phyloP scores from a whole-genome alignment of 2,329 filamentous ascomycete species.

The Beauveria varroae region DNA sequence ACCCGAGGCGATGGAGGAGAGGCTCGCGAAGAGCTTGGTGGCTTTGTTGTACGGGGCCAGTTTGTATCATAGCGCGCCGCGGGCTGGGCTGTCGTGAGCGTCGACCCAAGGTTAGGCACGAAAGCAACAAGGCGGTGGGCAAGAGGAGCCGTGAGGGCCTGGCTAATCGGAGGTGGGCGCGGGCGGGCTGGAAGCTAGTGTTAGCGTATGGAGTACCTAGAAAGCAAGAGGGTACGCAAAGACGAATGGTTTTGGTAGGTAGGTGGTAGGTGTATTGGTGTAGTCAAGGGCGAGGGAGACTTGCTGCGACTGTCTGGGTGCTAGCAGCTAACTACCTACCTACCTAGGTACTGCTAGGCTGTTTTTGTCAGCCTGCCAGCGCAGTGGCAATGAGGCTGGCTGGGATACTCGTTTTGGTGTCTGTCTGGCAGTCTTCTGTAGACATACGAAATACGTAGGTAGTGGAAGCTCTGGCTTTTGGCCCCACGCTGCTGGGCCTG shows the following conservation, averaged over 20 bases:
- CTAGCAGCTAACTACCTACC: too few species aligned
- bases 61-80: slow-evolving; percentile 8
- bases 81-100: slow-evolving; percentile 9
- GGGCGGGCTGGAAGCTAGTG: neutral
- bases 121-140: slow-evolving; percentile 10
- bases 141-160: slow-evolving; percentile 2
- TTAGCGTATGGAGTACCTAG: neutral
- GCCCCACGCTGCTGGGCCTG: neutral
- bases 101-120: slow-evolving; percentile 11
- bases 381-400: slow-evolving; percentile 9
- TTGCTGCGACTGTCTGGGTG: neutral
- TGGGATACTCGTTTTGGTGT: neutral
- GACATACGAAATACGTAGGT: neutral
- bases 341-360: too few species aligned
- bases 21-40: slow-evolving; percentile 4
- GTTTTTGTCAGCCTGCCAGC: neutral
- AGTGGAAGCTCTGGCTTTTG: neutral
- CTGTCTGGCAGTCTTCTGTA: neutral
- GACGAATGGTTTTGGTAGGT: neutral
- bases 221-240: neutral
- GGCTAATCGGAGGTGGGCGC: neutral
- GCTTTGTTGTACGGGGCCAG: slow-evolving; percentile 2
- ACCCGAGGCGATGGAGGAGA: slow-evolving; percentile 8
- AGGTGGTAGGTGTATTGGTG: neutral
- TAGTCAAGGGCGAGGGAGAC: neutral